Conservation (phyloP, 1,284 basidiomycete species). For the Sphagnurus paluster region DNA sequence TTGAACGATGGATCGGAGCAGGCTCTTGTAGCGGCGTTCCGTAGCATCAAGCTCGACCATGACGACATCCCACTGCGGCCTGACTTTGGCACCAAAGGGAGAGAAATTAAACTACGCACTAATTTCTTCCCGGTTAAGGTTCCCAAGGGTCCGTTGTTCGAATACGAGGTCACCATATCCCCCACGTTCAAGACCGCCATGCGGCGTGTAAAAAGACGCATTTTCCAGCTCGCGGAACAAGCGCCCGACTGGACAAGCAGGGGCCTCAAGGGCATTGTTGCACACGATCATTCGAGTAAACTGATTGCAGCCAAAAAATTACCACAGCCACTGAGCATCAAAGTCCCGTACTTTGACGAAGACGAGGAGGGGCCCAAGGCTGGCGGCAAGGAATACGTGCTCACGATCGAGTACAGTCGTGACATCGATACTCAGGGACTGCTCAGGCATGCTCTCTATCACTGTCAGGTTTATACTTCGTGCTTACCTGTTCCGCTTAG, state of each 20-base stretch:
- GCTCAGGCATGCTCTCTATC: constrained; percentile 43
- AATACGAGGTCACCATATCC: constrained; percentile 67
- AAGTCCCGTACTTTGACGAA: constrained; percentile 63
- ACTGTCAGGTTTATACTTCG: not conserved
- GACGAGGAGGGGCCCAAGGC: constrained; percentile 50
- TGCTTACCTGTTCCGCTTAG: constrained; percentile 36
- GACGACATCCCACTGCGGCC: constrained; percentile 66
- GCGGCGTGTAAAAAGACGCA: constrained; percentile 62
- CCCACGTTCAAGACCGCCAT: constrained; percentile 49
- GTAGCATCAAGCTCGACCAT: constrained; percentile 38
- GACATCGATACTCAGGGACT: constrained; percentile 61
- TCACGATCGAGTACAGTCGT: constrained; percentile 60
- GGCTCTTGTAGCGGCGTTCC: constrained; percentile 52
- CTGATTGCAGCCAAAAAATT: constrained; percentile 58
- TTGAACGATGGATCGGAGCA: constrained; percentile 58
- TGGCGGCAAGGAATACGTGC: constrained; percentile 56
- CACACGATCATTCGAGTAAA: constrained; percentile 70
- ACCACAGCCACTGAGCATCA: constrained; percentile 58
- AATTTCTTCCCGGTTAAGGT: constrained; percentile 76
- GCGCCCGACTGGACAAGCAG: constrained; percentile 53
- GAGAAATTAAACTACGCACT: constrained; percentile 60
- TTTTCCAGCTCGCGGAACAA: constrained; percentile 71
- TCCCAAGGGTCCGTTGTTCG: constrained; percentile 60
- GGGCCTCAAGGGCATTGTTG: constrained; percentile 55
- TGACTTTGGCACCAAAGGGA: constrained; percentile 63